Base-by-base conservation (phyloP, 1,284 basidiomycete genomes). In the Ustilago tritici region DNA sequence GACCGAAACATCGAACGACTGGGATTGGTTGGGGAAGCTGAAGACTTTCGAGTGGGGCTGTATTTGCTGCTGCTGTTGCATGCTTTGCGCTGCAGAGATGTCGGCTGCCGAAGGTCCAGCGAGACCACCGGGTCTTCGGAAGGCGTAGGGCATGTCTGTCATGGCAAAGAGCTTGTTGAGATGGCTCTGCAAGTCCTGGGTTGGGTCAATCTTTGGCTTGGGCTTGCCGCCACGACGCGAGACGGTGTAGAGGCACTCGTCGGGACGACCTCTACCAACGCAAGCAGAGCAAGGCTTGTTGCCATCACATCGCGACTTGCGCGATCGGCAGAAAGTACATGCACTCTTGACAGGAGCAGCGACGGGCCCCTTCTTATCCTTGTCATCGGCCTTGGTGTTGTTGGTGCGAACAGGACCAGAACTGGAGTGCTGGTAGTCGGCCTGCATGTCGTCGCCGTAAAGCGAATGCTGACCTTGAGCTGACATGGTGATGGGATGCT, bases 261-360 rank as follows among this genome's bases (percentile, higher is more conserved):
- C 79, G 1, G 65, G 63, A 40, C 74, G 76, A 0, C 74, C 78
- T 34, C 82, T 62, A 35, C 64, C 76, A 6, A 80, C 68, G 49
- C 82, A 83, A 23, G 81, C 75, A 28, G 75, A 75, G 56, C 82
- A 83, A 0, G 82, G 82, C 49, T 81, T 79, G 62, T 79, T 81
- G 49, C 82, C 82, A 31, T 83, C 82, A 53, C 82, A 83, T 61
- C 81, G 66, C 50, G 82, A 83, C 61, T 83, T 83, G 62, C 78
- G 67, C 35, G 79, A 81, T 10, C 79, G 65, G 43, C 79, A 81
- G 28, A 79, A 81, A 35, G 79, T 81, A 60, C 79, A 81, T 43
- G 79, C 79, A 52, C 67, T 74, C 58, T 81, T 81, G 49, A 79
- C 79, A n/a, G 79, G 79, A 7, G 79, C 78, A 43, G 78, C 75